A percentile compares a stretch with the other conserved stretches of the same genome.
These are phyloP conservation scores for Senecio squalidus DNA, from an alignment of 140 eudicot genomes.

Conservation along the genomic window DNA sequence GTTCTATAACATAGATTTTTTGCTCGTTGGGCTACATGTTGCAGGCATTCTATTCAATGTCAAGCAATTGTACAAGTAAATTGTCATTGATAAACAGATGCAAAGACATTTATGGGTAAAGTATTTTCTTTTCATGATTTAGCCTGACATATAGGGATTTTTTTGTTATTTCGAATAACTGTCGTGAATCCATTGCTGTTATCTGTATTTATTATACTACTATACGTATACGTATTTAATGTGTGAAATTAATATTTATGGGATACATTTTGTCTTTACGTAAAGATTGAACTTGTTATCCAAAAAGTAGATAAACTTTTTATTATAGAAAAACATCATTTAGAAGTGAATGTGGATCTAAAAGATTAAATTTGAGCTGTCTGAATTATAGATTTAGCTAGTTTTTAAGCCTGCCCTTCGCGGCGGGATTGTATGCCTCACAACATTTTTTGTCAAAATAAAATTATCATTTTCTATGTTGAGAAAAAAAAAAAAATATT, in stretches of 20 bases:
- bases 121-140: neutral
- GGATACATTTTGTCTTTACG: neutral
- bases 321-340: neutral
- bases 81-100: neutral
- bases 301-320: too few relatives aligned
- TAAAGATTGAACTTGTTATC: too few relatives aligned
- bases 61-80: neutral
- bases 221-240: neutral
- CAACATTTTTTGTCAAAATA: too few relatives aligned
- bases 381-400: too few relatives aligned
- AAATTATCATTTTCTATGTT: too few relatives aligned
- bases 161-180: neutral
- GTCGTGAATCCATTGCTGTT: neutral
- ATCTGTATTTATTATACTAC: constrained; percentile 1
- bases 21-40: neutral
- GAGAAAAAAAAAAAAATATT: too few relatives aligned
- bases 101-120: constrained; percentile 4
- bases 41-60: neutral
- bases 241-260: neutral
- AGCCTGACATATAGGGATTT: neutral
- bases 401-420: neutral
- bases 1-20: neutral
- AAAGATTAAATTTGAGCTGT: neutral
- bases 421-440: too few relatives aligned
- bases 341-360: neutral